These are phyloP conservation scores for Chrysoporthe cubensis DNA, from an alignment of 2,329 filamentous ascomycete genomes.

Conservation along the genomic window DNA sequence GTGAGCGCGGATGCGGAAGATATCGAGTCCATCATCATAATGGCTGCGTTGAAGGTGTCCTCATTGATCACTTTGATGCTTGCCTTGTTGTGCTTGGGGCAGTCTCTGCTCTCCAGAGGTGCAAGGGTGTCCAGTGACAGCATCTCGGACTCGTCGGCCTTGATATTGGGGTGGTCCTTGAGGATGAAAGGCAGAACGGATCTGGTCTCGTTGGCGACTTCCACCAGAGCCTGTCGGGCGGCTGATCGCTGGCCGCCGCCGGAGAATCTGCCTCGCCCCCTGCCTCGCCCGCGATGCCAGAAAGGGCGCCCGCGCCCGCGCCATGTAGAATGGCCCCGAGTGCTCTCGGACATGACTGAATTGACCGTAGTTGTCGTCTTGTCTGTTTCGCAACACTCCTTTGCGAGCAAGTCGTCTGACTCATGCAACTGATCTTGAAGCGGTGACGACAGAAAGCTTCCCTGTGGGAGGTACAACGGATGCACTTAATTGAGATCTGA, in stretches of 20 bases:
- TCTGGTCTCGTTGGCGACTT: conserved; percentile 52
- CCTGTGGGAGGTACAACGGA: not conserved
- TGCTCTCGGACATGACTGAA: conserved; percentile 15
- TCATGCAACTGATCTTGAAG: not conserved
- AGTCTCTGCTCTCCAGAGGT: conserved; percentile 45
- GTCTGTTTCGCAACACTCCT: not conserved
- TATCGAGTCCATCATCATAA: conserved; percentile 40
- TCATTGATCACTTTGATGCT: conserved; percentile 56
- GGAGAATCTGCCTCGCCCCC: conserved; percentile 14
- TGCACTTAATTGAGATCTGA: not conserved
- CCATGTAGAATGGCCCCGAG: conserved; percentile 18
- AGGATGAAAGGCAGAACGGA: conserved; percentile 52
- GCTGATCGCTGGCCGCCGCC: conserved; percentile 2
- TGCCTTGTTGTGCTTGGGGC: conserved; percentile 43
- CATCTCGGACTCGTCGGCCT: conserved; percentile 43
- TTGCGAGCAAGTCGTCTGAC: not conserved
- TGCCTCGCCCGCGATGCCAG: conserved; percentile 39
- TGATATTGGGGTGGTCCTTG: conserved; percentile 45
- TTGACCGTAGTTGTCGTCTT: not conserved
- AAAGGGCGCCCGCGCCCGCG: conserved; percentile 7
- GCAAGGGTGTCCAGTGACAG: conserved; percentile 43
- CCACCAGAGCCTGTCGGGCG: conserved; percentile 39
- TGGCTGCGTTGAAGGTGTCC: conserved; percentile 62
- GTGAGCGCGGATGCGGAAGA: conserved; percentile 1
- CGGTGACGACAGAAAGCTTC: not conserved